Percentiles rank a stretch among this genome's conserved stretches.
Conservation (phyloP, 257 asterid species). For the Nicotiana noctiflora region DNA sequence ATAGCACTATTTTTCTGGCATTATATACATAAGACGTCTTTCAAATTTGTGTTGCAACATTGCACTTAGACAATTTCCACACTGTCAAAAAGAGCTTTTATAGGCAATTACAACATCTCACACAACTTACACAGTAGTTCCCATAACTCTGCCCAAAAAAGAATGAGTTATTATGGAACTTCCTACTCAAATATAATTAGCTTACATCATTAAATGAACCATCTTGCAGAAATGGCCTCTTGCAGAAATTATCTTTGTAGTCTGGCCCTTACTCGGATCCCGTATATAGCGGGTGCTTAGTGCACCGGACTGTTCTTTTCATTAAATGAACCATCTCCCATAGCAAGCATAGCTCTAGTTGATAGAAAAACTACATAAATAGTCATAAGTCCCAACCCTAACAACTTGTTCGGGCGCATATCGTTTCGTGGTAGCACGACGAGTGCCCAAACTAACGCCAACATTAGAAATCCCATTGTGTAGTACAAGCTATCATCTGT, state of each 20-base stretch:
- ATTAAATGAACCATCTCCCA: slow-evolving; percentile 42
- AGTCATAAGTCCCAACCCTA: slow-evolving; percentile 59
- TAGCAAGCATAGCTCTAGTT: slow-evolving; percentile 39
- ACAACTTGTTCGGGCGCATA: slow-evolving; percentile 57
- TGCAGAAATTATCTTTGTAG: too few relatives aligned
- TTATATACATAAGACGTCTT: neutral
- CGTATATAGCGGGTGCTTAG: too few relatives aligned
- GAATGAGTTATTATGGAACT: neutral
- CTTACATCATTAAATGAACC: slow-evolving; percentile 29
- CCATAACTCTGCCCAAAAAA: neutral
- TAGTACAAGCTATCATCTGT: slow-evolving; percentile 53
- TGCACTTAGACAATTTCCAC: neutral
- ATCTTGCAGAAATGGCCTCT: slow-evolving; percentile 15
- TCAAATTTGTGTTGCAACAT: neutral
- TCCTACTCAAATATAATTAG: neutral
- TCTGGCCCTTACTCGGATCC: too few relatives aligned
- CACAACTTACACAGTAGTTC: neutral
- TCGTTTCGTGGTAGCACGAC: slow-evolving; percentile 46
- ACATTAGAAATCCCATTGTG: slow-evolving; percentile 49
- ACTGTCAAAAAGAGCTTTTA: neutral
- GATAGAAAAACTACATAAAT: slow-evolving; percentile 54
- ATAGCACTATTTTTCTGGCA: neutral
- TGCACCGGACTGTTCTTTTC: neutral
- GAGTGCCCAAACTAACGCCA: slow-evolving; percentile 61
- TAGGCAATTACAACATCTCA: neutral